These are phyloP conservation scores for Drechslerella coelobrocha DNA, from an alignment of 2,329 filamentous ascomycete species.

Conservation along the genomic window DNA sequence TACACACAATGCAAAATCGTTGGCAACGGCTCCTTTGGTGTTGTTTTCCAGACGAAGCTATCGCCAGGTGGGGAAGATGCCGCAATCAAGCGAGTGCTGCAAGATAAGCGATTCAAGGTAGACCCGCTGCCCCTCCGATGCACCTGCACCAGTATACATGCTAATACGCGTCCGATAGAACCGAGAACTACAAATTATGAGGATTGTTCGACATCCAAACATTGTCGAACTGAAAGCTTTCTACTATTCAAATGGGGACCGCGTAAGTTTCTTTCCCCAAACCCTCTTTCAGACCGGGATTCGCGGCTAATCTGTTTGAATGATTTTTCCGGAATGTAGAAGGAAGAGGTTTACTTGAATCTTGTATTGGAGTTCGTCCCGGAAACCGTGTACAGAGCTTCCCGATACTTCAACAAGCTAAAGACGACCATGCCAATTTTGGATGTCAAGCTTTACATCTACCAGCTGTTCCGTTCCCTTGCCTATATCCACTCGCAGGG, in stretches of 20 bases:
- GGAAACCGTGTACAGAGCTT: conserved; percentile 97
- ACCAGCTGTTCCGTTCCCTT: conserved; percentile 96
- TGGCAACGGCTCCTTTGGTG: conserved; percentile 96
- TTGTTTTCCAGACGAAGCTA: conserved; percentile 98
- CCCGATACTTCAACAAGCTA: conserved; percentile 99
- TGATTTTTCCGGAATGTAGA: conserved; percentile 63
- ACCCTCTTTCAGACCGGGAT: not conserved
- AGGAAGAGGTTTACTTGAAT: conserved; percentile 98
- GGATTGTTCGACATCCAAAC: conserved; percentile 97
- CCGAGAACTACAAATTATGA: conserved; percentile 98
- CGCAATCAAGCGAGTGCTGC: conserved; percentile 96
- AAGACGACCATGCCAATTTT: conserved; percentile 99
- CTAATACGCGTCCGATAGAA: conserved; percentile 70
- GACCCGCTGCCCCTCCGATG: conserved; percentile 49
- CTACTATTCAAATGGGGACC: conserved; percentile 98
- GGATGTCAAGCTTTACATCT: conserved; percentile 99
- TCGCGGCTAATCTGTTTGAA: conserved; percentile 16
- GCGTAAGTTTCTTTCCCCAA: conserved; percentile 68
- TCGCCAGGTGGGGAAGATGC: conserved; percentile 98
- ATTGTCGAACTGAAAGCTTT: conserved; percentile 99
- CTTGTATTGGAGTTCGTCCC: conserved; percentile 97
- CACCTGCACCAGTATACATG: not conserved
- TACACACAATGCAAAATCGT: conserved; percentile 99
- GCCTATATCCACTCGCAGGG: conserved; percentile 99
- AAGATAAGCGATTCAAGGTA: conserved; percentile 99